Conservation (phyloP, 2,329 filamentous ascomycete species). For the Coniochaeta sp. region DNA sequence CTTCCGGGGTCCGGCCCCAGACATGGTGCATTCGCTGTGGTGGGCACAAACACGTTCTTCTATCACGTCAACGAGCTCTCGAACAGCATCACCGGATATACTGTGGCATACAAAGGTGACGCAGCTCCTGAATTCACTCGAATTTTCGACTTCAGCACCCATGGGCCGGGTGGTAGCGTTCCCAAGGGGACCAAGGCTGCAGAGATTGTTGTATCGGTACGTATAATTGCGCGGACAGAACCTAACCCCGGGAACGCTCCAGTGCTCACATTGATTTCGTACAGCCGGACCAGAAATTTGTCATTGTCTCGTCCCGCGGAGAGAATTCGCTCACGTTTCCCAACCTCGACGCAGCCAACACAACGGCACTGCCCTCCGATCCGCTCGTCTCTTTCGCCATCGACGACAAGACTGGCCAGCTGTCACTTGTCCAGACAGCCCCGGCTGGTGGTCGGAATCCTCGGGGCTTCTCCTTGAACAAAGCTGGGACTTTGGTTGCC, state of each 20-base stretch:
- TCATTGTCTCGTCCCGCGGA: slow-evolving; percentile 62
- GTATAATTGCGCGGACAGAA: slow-evolving; percentile 16
- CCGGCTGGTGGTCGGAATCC: slow-evolving; percentile 58
- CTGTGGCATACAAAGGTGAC: slow-evolving; percentile 40
- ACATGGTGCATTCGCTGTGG: slow-evolving; percentile 50
- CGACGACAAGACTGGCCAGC: slow-evolving; percentile 39
- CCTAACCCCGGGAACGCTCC: too few species aligned
- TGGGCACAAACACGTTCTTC: slow-evolving; percentile 38
- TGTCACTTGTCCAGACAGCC: slow-evolving; percentile 48
- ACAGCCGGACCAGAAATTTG: slow-evolving; percentile 51
- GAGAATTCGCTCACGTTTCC: neutral
- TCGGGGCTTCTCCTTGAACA: slow-evolving; percentile 61
- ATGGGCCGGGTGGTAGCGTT: slow-evolving; percentile 33
- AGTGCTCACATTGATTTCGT: neutral
- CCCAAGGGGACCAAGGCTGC: slow-evolving; percentile 38
- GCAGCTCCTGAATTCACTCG: slow-evolving; percentile 34
- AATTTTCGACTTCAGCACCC: slow-evolving; percentile 40
- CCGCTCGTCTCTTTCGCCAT: slow-evolving; percentile 57
- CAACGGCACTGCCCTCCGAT: slow-evolving; percentile 46
- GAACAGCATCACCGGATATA: slow-evolving; percentile 49
- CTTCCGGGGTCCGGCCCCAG: slow-evolving; percentile 53
- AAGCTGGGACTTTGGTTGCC: slow-evolving; percentile 54
- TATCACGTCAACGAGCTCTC: slow-evolving; percentile 54
- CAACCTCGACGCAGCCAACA: slow-evolving; percentile 19
- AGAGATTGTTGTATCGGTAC: slow-evolving; percentile 52